These are phyloP conservation scores for Rhododendron vialii DNA, from an alignment of 148 eudicot species.

Conservation along the genomic window DNA sequence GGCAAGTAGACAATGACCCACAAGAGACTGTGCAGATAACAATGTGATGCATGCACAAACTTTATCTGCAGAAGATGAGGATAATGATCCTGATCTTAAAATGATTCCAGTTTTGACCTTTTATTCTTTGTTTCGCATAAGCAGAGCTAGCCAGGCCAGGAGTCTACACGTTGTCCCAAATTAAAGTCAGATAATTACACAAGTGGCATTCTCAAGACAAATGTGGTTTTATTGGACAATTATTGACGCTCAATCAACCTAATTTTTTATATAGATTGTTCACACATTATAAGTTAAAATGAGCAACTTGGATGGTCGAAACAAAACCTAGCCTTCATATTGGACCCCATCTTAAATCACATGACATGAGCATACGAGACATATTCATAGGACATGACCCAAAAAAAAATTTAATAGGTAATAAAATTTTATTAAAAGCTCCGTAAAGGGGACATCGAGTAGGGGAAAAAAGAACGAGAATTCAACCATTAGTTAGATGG, in stretches of 20 bases:
- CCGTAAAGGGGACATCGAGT: no score
- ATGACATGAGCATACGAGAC: neutral
- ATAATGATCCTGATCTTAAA: neutral
- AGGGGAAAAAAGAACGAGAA: no score
- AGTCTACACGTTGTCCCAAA: neutral
- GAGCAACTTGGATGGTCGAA: neutral
- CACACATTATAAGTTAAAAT: neutral
- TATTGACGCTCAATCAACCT: neutral
- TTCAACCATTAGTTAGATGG: no score
- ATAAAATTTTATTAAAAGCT: no score
- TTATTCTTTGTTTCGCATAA: neutral
- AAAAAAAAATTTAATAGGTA: no score
- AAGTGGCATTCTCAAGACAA: neutral
- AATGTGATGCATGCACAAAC: neutral
- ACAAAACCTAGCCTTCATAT: neutral
- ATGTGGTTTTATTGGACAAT: neutral
- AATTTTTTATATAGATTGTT: neutral
- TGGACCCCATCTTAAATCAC: neutral
- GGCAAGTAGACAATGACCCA: neutral
- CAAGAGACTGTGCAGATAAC: neutral
- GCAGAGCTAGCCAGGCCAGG: no score
- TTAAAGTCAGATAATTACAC: neutral
- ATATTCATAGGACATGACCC: neutral
- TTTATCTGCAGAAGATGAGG: neutral
- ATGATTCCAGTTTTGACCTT: neutral